phyloP scores from a whole-genome alignment of 2,329 filamentous ascomycete species.

The Mycogone perniciosa region DNA sequence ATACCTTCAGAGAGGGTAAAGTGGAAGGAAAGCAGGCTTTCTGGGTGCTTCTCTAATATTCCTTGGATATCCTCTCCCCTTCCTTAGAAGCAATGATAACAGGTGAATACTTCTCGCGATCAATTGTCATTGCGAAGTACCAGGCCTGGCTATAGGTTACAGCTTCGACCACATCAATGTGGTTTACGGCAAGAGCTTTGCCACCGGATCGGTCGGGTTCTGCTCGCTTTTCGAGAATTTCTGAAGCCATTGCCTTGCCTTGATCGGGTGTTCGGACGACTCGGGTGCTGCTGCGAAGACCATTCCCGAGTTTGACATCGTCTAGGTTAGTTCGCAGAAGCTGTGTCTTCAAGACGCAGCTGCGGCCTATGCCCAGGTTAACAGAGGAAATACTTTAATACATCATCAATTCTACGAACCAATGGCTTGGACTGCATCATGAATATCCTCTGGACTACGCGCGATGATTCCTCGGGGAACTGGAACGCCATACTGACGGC shows the following conservation, averaged over 20 bases:
- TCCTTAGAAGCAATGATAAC: conserved; percentile 30
- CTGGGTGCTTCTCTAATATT: conserved; percentile 8
- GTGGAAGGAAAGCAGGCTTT: conserved; percentile 14
- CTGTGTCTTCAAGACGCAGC: conserved; percentile 24
- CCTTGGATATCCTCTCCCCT: conserved; percentile 15
- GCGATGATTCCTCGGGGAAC: conserved; percentile 21
- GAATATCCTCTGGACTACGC: conserved; percentile 17
- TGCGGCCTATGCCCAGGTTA: conserved; percentile 13
- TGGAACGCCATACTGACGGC: conserved; percentile 19
- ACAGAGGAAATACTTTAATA: too few species aligned
- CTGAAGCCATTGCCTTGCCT: conserved; percentile 15
- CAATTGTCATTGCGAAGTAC: conserved; percentile 37
- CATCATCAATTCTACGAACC: conserved; percentile 14
- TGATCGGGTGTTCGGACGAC: conserved; percentile 13
- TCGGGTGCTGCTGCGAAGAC: conserved; percentile 9
- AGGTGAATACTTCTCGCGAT: conserved; percentile 35
- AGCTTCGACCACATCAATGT: conserved; percentile 32
- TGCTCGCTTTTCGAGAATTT: conserved; percentile 15
- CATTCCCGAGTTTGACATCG: conserved; percentile 12
- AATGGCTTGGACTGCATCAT: conserved; percentile 17
- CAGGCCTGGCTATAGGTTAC: conserved; percentile 28
- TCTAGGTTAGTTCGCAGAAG: conserved; percentile 15
- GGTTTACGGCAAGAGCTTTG: conserved; percentile 18
- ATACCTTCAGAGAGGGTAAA: conserved; percentile 25
- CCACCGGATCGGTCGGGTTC: neutral